These are phyloP conservation scores for Lentinula novae-zelandiae DNA, from an alignment of 1,284 basidiomycete species.

Conservation along the genomic window DNA sequence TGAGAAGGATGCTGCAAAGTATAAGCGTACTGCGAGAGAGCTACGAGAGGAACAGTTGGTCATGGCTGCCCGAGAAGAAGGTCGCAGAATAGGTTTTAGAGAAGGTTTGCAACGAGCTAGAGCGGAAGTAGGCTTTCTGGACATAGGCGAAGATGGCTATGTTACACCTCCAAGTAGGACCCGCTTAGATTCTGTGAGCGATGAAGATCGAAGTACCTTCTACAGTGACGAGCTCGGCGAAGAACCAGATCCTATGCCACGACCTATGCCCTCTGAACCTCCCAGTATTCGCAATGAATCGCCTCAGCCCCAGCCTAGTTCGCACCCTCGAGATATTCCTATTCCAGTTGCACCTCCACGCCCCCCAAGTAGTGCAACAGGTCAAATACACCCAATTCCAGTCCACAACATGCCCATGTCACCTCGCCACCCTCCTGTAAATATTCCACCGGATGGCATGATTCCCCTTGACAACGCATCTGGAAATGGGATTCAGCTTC, in stretches of 20 bases:
- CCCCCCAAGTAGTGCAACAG: not conserved
- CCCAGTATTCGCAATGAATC: slow-evolving; percentile 1
- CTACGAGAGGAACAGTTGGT: slow-evolving; percentile 1
- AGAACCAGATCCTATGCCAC: not conserved
- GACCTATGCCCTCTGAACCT: slow-evolving; percentile 3
- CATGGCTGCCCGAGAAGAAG: slow-evolving; percentile 10
- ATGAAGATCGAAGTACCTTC: not conserved
- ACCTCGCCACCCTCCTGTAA: slow-evolving; percentile 4
- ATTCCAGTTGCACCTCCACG: slow-evolving; percentile 2
- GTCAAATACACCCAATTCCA: slow-evolving; percentile 10
- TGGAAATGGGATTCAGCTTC: slow-evolving; percentile 5
- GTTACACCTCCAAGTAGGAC: not conserved
- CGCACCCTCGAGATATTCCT: not conserved
- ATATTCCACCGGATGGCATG: slow-evolving; percentile 13
- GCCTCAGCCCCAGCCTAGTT: not conserved
- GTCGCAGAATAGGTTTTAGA: slow-evolving; percentile 5
- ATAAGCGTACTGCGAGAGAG: not conserved
- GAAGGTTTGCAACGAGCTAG: slow-evolving; percentile 12
- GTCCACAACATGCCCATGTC: slow-evolving; percentile 10
- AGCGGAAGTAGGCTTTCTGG: slow-evolving; percentile 5
- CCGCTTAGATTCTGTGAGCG: not conserved
- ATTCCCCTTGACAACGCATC: slow-evolving; percentile 6
- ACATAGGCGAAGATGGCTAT: slow-evolving; percentile 1
- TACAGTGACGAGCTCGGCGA: slow-evolving; percentile 1
- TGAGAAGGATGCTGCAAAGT: slow-evolving; percentile 8